Percentiles rank a stretch among this genome's conserved stretches.
These are phyloP conservation scores for Kazachstania viticola DNA, from an alignment of 805 yeast genomes.

Conservation along the genomic window DNA sequence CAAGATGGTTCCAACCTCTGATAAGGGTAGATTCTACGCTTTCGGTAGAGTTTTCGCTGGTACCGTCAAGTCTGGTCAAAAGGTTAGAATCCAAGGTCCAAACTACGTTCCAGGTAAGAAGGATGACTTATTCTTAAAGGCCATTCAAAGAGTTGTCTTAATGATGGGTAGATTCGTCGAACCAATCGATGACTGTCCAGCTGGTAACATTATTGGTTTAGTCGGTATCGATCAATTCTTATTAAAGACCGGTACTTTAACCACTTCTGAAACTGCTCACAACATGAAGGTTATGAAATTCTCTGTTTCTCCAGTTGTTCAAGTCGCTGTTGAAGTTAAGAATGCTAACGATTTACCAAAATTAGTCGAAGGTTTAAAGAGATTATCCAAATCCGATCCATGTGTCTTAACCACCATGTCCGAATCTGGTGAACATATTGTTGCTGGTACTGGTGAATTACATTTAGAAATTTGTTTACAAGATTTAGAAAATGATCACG, in stretches of 20 bases:
- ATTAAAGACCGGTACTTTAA: constrained; percentile 97
- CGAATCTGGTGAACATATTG: constrained; percentile 62
- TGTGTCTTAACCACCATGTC: constrained; percentile 80
- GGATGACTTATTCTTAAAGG: constrained; percentile 93
- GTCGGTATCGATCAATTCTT: constrained; percentile 99
- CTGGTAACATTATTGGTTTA: constrained; percentile 99
- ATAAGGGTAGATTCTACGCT: constrained; percentile 99
- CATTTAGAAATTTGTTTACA: constrained; percentile 86
- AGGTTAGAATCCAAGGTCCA: constrained; percentile 99
- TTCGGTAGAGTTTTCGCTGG: constrained; percentile 99
- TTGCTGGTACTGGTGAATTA: constrained; percentile 95
- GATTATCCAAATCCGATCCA: constrained; percentile 99
- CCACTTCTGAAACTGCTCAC: constrained; percentile 94
- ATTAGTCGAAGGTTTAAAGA: constrained; percentile 99
- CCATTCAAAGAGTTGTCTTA: constrained; percentile 96
- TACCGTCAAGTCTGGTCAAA: constrained; percentile 97
- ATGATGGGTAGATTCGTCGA: constrained; percentile 99
- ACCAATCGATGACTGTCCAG: constrained; percentile 98
- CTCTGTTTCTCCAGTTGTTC: constrained; percentile 99
- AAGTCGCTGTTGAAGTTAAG: constrained; percentile 99
- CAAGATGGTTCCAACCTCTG: constrained; percentile 99
- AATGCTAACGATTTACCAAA: constrained; percentile 99
- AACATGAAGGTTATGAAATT: constrained; percentile 99
- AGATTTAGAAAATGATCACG: constrained; percentile 97
- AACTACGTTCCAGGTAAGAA: constrained; percentile 98